Base-by-base conservation (phyloP, 2,329 filamentous ascomycete species). In the Dichotomopilus funicola region DNA sequence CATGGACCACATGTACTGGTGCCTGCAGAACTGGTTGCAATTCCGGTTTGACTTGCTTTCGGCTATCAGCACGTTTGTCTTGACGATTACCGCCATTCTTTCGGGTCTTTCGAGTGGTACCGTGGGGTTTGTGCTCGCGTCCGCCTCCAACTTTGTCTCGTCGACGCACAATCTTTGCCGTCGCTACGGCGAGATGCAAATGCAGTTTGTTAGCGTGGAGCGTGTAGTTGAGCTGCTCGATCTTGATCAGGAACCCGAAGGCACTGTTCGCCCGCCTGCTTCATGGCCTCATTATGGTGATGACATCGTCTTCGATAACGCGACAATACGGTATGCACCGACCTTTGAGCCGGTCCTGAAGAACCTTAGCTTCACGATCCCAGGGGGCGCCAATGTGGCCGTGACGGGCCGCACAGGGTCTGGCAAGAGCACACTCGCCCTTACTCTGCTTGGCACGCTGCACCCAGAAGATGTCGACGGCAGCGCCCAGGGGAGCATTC, bases 1-100 rank as follows among this genome's bases (percentile, higher is more conserved):
- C 67, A 94, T 95, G 80, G 91, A 96, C 65, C 91, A 96, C 68
- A 95, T 96, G 72, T 96, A 95, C 72, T 96, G 91, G 87, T 88
- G 85, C 56, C 77, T 95, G 44, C 89, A 95, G 62, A 83, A 84
- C 6, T 96, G 91, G 91, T 77, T 96, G 2, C 85, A 85, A 67
- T 90, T 87, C 65, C 83, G 91, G 10, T 92, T 94, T 54, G 86
- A 89, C 62, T 70, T 76, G 7, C 72, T 91, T 5, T 89, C 89
- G 0, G 87, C 87, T 0, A 67, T 81, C 3, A 89, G 89, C 6
- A 90, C 88, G 0, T 87, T 92, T 56, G 72, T 83, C 0, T 73
- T 96, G 51, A 89, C 89, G 1, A 68, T 86, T 1, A 79, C 91
- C 8, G 91, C 91, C 11, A 74, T 96, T 5, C 86, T 85, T 64